Conservation (phyloP, 2,329 filamentous ascomycete genomes). For the Phialophora chinensis region DNA sequence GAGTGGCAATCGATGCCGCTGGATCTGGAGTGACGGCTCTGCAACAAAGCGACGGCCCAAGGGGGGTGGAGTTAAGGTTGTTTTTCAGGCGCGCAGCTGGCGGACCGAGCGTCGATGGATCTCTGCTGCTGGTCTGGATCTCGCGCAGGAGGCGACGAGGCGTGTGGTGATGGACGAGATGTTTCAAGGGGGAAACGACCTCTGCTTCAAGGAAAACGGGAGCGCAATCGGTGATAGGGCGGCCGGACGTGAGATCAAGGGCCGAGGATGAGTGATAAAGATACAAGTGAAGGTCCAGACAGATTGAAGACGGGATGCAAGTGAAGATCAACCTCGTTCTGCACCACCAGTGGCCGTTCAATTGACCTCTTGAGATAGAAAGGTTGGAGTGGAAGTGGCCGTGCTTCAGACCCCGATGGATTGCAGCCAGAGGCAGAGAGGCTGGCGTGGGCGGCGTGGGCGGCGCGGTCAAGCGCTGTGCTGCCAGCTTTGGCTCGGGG, state of each 20-base stretch:
- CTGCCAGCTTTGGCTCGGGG: background rate
- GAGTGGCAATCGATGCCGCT: slow-evolving; percentile 8
- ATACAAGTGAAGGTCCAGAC: background rate
- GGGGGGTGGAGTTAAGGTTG: slow-evolving; percentile 21
- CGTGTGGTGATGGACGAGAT: slow-evolving; percentile 14
- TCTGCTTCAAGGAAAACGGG: slow-evolving; percentile 3
- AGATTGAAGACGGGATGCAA: background rate
- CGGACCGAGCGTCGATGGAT: background rate
- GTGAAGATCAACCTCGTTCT: background rate
- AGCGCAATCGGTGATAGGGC: slow-evolving; percentile 9
- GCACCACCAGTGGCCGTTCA: background rate
- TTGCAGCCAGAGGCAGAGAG: background rate
- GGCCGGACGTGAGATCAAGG: slow-evolving; percentile 1
- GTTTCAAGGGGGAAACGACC: slow-evolving; percentile 25
- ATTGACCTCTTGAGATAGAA: background rate
- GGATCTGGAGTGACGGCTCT: slow-evolving; percentile 6
- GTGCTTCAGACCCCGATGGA: background rate
- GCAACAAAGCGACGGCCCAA: background rate
- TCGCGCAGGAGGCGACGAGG: slow-evolving; percentile 11
- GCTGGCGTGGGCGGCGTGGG: background rate
- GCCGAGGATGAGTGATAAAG: background rate
- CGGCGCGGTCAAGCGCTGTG: background rate
- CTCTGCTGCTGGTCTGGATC: slow-evolving; percentile 1
- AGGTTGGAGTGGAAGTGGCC: background rate
- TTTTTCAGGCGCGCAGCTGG: slow-evolving; percentile 7